A percentile compares a stretch with the other conserved stretches of the same genome.
Evolutionary conservation across 1,284 basidiomycete species (phyloP).

Genomic region (Cronartium quercuum): DNA sequence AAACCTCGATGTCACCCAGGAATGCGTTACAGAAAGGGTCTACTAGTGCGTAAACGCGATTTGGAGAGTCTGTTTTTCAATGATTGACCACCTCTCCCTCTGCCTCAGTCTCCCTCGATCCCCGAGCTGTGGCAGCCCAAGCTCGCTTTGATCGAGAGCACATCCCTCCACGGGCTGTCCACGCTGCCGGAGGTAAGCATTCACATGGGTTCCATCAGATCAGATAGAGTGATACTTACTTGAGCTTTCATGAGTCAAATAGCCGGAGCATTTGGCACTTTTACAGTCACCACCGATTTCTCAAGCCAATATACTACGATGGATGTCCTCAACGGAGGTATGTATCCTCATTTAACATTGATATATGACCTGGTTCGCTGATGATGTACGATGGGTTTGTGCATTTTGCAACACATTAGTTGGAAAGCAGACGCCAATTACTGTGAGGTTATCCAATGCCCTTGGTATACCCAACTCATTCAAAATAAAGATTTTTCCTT

Average conservation of each 20-base stretch:
- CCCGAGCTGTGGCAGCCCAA: slow-evolving; percentile 1
- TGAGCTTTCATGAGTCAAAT: not conserved
- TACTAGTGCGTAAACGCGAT: not conserved
- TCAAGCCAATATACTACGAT: slow-evolving; percentile 24
- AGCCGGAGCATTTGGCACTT: slow-evolving; percentile 29
- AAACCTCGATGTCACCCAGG: not conserved
- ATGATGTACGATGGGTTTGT: not conserved
- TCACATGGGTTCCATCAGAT: not conserved
- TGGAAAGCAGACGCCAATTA: slow-evolving; percentile 5
- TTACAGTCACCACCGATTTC: slow-evolving; percentile 33
- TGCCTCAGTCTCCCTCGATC: not conserved
- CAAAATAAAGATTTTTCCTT: too few relatives aligned
- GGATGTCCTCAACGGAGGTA: slow-evolving; percentile 12
- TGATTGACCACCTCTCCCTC: not conserved
- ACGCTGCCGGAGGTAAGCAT: slow-evolving; percentile 2
- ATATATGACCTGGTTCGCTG: not conserved
- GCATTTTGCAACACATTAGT: not conserved
- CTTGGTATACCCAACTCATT: too few relatives aligned
- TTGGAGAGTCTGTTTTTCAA: not conserved
- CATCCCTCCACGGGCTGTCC: slow-evolving; percentile 16
- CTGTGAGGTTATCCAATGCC: slow-evolving; percentile 25
- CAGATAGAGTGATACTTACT: too few relatives aligned
- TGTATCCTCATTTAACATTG: not conserved
- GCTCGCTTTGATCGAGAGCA: slow-evolving; percentile 13
- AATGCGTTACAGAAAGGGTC: not conserved